Conservation (phyloP, 192 early-diverging fungal genomes). For the Funneliformis geosporum region DNA sequence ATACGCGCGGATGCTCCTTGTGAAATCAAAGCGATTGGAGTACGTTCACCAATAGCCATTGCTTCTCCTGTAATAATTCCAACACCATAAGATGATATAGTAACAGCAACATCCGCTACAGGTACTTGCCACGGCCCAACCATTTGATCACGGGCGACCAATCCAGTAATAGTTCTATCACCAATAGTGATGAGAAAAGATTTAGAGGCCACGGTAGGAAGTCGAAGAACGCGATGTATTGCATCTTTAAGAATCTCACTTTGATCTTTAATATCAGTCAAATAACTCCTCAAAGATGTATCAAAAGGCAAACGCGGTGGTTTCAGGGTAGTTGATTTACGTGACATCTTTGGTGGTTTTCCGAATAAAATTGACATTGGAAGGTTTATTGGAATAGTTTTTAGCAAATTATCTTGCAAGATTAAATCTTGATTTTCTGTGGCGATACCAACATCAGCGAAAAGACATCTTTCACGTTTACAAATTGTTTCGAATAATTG, state of each 20-base stretch:
- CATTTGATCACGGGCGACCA: slow-evolving; percentile 96
- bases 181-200: slow-evolving; percentile 98
- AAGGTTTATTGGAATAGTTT: slow-evolving; percentile 76
- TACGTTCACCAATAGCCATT: slow-evolving; percentile 98
- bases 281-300: slow-evolving; percentile 57
- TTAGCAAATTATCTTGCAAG: slow-evolving; percentile 74
- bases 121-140: slow-evolving; percentile 99
- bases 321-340: slow-evolving; percentile 59
- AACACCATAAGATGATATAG: slow-evolving; percentile 72
- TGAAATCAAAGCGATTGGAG: slow-evolving; percentile 80
- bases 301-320: slow-evolving; percentile 60
- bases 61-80: slow-evolving; percentile 84
- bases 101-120: slow-evolving; percentile 95
- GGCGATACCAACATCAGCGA: slow-evolving; percentile 87
- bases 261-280: slow-evolving; percentile 46
- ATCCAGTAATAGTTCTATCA: slow-evolving; percentile 92
- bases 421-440: slow-evolving; percentile 80
- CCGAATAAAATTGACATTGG: slow-evolving; percentile 97
- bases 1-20: slow-evolving; percentile 92
- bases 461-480: slow-evolving; percentile 88
- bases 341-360: slow-evolving; percentile 95
- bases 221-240: slow-evolving; percentile 71
- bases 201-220: slow-evolving; percentile 92
- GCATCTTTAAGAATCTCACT: slow-evolving; percentile 60
- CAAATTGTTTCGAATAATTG: slow-evolving; percentile 74